Base-by-base conservation (phyloP, 2,329 filamentous ascomycete genomes). In the Paecilomyces sp. region DNA sequence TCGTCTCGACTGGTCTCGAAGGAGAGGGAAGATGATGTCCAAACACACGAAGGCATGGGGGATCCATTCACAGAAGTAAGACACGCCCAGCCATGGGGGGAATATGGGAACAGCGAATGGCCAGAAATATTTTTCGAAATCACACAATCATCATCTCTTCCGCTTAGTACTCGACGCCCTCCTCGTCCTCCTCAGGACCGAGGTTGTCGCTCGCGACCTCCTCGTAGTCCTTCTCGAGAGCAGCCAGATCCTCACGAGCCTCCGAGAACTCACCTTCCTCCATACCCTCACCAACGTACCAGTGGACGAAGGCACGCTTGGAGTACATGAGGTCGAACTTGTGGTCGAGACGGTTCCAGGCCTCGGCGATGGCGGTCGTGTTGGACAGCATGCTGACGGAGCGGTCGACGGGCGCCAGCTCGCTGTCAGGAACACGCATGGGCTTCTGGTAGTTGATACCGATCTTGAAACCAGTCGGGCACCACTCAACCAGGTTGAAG, bases 261-360 rank as follows among this genome's bases (percentile, higher is more conserved):
- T 94, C 90, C 64, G 87, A 89, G 80, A 94, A 94, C 77, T 94
- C 90, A 69, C 90, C 90, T 76, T 94, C 90, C 80, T 94, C 90
- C 90, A 94, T 94, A 79, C 90, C 90, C 80, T 94, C 90, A 66
- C 90, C 90, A 58, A 94, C 90, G 66, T 88, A 88, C 85, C 85
- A 88, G 72, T 88, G 85, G n/a, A 88, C 85, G 69, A 88, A 88
- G 12, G 85, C 85, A 63, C 85, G 83, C 78, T 88, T 88, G 62
- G 81, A 82, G 75, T 88, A 88, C 85, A 88, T 88, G 63, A 88
- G 82, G 68, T 88, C 85, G 72, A 88, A 88, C 70, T 88, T 88
- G 76, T 85, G 83, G 69, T 86, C 83, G 36, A 88, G 80, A 64
- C 84, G 79, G 54, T 79, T 79, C 85, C 85, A 88, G 8, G 85